Percentiles rank a stretch among this genome's conserved stretches.
Evolutionary conservation across 768 basidiomycete species (phyloP).

Genomic region (Hericium rajendrae): DNA sequence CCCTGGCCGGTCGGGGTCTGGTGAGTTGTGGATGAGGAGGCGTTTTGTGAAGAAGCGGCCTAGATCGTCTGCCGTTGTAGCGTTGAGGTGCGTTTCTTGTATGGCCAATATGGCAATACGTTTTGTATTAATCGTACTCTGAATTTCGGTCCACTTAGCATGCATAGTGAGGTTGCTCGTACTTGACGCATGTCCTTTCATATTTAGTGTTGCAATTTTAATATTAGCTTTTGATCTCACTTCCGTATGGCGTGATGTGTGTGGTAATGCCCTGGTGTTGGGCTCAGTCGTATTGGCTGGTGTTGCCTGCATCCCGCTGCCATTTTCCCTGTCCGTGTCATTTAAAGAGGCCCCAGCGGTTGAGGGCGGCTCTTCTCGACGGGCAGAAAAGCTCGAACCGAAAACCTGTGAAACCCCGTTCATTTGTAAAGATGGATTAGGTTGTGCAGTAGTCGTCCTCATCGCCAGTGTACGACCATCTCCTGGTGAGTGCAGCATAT

Average conservation of each 20-base stretch:
- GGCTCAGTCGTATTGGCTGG: background rate
- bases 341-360: too few relatives aligned
- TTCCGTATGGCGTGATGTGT: background rate
- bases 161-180: background rate
- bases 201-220: background rate
- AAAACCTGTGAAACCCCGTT: too few relatives aligned
- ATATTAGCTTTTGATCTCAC: background rate
- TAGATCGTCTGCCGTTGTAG: background rate
- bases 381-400: too few relatives aligned
- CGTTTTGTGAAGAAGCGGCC: background rate
- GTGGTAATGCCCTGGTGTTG: background rate
- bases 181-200: background rate
- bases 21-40: background rate
- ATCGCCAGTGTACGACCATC: background rate
- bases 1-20: background rate
- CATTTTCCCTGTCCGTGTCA: background rate
- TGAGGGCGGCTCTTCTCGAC: too few relatives aligned
- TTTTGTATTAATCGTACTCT: background rate
- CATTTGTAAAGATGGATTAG: background rate
- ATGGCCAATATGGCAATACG: background rate
- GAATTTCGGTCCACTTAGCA: background rate
- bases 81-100: background rate
- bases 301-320: background rate
- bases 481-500: background rate
- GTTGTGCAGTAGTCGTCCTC: background rate